These are phyloP conservation scores for Daedaleopsis nitida DNA, from an alignment of 768 basidiomycete genomes.

Conservation along the genomic window DNA sequence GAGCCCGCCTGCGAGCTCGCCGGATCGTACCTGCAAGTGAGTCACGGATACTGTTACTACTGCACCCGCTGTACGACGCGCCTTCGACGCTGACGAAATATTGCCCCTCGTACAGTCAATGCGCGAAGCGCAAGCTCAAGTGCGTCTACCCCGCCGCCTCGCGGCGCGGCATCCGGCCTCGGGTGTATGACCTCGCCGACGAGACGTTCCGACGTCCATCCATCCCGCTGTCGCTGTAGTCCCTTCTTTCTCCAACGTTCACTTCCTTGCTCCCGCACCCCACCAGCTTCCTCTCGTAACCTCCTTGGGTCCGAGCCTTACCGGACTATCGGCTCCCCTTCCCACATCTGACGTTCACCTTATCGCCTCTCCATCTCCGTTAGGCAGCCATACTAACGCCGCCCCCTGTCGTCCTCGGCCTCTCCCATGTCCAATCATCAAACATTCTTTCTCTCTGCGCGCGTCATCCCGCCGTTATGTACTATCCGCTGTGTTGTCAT, in stretches of 20 bases:
- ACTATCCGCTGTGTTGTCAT: constrained; percentile 1
- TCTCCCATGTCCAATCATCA: not conserved
- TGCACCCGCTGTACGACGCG: not conserved
- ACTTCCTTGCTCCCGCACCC: not conserved
- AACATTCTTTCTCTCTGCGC: too few relatives aligned
- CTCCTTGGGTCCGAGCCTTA: constrained; percentile 16
- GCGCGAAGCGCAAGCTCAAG: constrained; percentile 64
- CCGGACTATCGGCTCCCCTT: constrained; percentile 13
- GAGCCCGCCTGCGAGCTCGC: constrained; percentile 30
- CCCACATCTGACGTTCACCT: constrained; percentile 20
- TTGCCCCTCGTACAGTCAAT: constrained; percentile 54
- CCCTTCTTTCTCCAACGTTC: not conserved
- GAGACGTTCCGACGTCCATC: constrained; percentile 16
- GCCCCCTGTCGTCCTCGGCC: not conserved
- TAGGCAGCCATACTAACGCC: constrained; percentile 13
- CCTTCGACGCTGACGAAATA: constrained; percentile 14
- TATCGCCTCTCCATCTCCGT: constrained; percentile 18
- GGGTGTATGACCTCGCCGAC: constrained; percentile 20
- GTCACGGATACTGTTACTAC: constrained; percentile 5
- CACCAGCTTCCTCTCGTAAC: not conserved
- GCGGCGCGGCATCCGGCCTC: constrained; percentile 50
- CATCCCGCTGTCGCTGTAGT: constrained; percentile 12
- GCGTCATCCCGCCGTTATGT: not conserved
- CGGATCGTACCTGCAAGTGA: constrained; percentile 39
- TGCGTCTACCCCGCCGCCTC: constrained; percentile 76